A percentile compares a stretch with the other conserved stretches of the same genome.
Conservation (phyloP, 2,329 filamentous ascomycete species). For the Sporothrix brasiliensis region DNA sequence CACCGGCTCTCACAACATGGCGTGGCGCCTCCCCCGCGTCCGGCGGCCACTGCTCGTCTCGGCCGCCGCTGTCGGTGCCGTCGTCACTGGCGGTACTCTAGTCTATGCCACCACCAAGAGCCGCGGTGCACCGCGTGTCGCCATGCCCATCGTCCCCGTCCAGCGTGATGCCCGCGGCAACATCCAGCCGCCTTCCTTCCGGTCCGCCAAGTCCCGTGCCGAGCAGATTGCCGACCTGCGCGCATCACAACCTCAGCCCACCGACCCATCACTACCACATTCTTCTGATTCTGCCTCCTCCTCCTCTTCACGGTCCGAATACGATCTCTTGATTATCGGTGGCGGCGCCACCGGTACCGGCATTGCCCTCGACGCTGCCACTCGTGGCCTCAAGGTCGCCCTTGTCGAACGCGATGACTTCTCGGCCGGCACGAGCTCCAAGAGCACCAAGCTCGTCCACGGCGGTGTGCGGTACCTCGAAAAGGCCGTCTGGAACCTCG, state of each 20-base stretch:
- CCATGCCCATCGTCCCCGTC: slow-evolving; percentile 30
- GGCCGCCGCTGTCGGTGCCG: slow-evolving; percentile 29
- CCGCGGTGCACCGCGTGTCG: background rate
- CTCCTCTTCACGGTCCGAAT: slow-evolving; percentile 52
- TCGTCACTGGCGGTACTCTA: slow-evolving; percentile 25
- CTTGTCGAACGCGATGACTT: slow-evolving; percentile 84
- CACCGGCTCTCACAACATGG: slow-evolving; percentile 22
- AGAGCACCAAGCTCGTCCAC: slow-evolving; percentile 85
- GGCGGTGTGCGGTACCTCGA: slow-evolving; percentile 83
- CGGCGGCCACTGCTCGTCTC: slow-evolving; percentile 29
- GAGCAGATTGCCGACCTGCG: slow-evolving; percentile 32
- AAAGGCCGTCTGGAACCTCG: slow-evolving; percentile 82
- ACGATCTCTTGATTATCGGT: slow-evolving; percentile 78
- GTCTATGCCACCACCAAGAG: slow-evolving; percentile 10
- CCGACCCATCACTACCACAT: slow-evolving; percentile 33
- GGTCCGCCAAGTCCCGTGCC: slow-evolving; percentile 23
- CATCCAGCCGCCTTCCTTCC: slow-evolving; percentile 30
- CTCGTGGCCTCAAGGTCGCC: slow-evolving; percentile 76
- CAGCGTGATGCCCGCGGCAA: slow-evolving; percentile 29
- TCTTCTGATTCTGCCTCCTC: slow-evolving; percentile 28
- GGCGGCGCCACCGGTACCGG: slow-evolving; percentile 78
- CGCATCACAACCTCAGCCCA: background rate
- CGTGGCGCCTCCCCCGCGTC: slow-evolving; percentile 23
- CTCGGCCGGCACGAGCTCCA: slow-evolving; percentile 78
- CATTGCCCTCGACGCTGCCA: slow-evolving; percentile 79